Conservation (phyloP, 2,329 filamentous ascomycete genomes). For the Metarhizium brunneum region DNA sequence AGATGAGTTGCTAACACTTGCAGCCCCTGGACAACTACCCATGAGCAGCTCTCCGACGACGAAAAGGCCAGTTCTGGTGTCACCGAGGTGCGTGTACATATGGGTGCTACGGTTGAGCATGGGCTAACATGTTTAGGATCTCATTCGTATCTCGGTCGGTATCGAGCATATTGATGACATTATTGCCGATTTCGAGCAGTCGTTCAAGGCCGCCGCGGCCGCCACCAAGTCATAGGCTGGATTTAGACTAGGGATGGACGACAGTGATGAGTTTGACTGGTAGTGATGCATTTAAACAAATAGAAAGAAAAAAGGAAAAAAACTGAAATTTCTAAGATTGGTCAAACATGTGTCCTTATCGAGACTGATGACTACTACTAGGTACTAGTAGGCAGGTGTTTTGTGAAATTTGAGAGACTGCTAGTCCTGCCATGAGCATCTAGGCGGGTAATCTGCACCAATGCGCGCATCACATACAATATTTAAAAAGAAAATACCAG, state of each 20-base stretch:
- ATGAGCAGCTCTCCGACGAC: conserved; percentile 79
- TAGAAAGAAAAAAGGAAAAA: no score
- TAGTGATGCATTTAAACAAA: background rate
- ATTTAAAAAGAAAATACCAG: no score
- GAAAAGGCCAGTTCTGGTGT: conserved; percentile 76
- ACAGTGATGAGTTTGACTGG: background rate
- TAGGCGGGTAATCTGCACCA: no score
- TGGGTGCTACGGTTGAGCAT: background rate
- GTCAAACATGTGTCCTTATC: no score
- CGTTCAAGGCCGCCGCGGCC: conserved; percentile 55
- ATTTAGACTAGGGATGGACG: background rate
- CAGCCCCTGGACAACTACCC: conserved; percentile 82
- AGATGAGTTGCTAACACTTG: background rate
- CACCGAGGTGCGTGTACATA: conserved; percentile 47
- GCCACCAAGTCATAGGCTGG: conserved; percentile 17
- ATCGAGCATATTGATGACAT: conserved; percentile 98
- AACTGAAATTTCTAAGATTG: no score
- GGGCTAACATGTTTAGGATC: conserved; percentile 44
- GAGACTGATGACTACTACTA: no score
- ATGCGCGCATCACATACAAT: no score
- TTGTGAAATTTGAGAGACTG: no score
- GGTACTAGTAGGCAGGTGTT: no score
- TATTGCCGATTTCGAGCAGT: conserved; percentile 89
- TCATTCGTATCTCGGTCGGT: conserved; percentile 90
- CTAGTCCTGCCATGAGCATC: no score